These are phyloP conservation scores for Angophora floribunda DNA, from an alignment of 345 rosid species.

Conservation along the genomic window DNA sequence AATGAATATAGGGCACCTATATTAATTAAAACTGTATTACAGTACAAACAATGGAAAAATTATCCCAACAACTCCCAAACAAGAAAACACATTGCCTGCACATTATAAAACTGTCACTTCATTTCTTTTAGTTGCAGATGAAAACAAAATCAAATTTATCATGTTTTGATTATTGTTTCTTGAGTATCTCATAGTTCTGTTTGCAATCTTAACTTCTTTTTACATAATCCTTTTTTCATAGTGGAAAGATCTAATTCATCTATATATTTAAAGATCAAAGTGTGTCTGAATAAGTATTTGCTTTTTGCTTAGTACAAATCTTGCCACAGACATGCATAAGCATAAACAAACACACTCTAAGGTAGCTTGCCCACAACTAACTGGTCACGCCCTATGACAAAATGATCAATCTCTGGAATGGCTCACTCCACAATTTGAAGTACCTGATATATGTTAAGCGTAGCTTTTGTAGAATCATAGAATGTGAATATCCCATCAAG, in stretches of 20 bases:
- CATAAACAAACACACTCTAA: neutral
- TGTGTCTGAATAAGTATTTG: neutral
- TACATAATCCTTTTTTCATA: neutral
- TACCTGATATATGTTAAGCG: constrained; percentile 90
- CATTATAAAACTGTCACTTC: neutral
- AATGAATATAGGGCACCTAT: neutral
- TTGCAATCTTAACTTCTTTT: neutral
- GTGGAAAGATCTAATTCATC: neutral
- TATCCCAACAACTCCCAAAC: neutral
- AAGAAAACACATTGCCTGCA: neutral
- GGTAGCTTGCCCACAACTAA: neutral
- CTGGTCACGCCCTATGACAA: neutral
- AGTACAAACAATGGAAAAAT: neutral
- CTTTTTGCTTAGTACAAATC: neutral
- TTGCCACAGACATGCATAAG: neutral
- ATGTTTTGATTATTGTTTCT: neutral
- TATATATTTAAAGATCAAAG: neutral
- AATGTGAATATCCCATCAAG: constrained; percentile 84
- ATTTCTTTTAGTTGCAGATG: neutral
- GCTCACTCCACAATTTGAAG: neutral
- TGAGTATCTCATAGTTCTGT: neutral
- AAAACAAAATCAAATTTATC: neutral
- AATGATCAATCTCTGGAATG: neutral
- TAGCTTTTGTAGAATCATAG: constrained; percentile 74
- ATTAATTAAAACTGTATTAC: neutral